A percentile compares a stretch with the other conserved stretches of the same genome.
These are phyloP conservation scores for Xanthoconium separans DNA, from an alignment of 1,284 basidiomycete species.

Conservation along the genomic window DNA sequence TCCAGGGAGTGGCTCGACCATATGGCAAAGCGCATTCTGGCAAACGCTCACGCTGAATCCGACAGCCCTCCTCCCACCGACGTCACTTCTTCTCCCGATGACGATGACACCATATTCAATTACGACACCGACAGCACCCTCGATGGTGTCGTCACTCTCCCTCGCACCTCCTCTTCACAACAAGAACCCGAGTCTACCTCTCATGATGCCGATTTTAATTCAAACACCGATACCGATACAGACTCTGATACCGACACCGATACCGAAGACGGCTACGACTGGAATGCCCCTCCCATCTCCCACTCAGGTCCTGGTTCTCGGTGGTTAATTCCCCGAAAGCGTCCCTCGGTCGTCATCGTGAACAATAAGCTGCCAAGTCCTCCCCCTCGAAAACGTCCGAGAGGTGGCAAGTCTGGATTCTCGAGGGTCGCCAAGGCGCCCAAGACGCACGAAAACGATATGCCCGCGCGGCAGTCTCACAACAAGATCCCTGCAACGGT, in stretches of 20 bases:
- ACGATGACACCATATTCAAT: conserved; percentile 13
- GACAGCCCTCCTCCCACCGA: not conserved
- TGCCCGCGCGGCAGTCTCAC: conserved; percentile 6
- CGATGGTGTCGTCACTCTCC: not conserved
- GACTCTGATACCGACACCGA: conserved; percentile 22
- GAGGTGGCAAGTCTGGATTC: conserved; percentile 5
- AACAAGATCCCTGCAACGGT: not conserved
- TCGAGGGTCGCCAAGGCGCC: conserved; percentile 8
- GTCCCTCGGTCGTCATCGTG: conserved; percentile 17
- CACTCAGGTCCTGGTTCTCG: conserved; percentile 10
- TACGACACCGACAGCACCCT: conserved; percentile 22
- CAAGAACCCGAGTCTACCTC: conserved; percentile 5
- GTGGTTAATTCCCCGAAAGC: conserved; percentile 27
- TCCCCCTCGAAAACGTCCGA: conserved; percentile 15
- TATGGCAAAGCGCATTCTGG: conserved; percentile 18
- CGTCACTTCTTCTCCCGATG: not conserved
- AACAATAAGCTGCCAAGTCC: not conserved
- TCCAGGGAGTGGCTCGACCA: conserved; percentile 23
- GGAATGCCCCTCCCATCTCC: conserved; percentile 6
- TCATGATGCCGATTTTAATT: conserved; percentile 8
- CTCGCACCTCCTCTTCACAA: not conserved
- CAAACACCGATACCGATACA: conserved; percentile 15
- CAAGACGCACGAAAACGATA: conserved; percentile 13
- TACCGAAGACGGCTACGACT: conserved; percentile 13
- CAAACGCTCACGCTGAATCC: conserved; percentile 16